Conservation (phyloP, 306 rosid genomes). For the Rubus idaeus region DNA sequence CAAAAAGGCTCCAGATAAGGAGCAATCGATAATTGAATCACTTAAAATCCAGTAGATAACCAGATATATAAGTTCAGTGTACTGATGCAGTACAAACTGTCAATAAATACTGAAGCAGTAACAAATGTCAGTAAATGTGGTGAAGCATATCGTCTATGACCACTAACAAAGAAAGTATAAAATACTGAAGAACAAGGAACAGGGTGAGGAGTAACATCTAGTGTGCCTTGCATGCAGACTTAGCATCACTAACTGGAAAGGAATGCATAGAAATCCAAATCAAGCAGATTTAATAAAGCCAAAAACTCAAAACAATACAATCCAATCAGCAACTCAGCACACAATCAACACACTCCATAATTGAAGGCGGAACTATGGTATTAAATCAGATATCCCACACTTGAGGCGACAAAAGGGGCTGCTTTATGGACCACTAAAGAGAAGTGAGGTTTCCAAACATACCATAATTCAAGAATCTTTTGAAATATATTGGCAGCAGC, state of each 20-base stretch:
- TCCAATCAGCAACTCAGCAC: neutral
- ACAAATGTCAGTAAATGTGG: neutral
- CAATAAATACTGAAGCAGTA: neutral
- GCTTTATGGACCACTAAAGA: neutral
- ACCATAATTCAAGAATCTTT: slow-evolving; percentile 82
- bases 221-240: neutral
- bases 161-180: neutral
- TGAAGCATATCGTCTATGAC: neutral
- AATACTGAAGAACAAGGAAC: neutral
- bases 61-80: neutral
- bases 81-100: neutral
- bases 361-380: neutral
- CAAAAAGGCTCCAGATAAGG: neutral
- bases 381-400: neutral
- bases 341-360: neutral
- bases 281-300: neutral
- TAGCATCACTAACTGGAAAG: neutral
- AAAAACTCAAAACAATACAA: neutral
- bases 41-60: neutral
- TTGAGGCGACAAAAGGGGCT: neutral
- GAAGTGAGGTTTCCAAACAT: slow-evolving; percentile 28
- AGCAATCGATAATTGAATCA: neutral
- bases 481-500: slow-evolving; percentile 73
- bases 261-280: neutral
- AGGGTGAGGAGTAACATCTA: neutral